Evolutionary conservation across 257 asterid species (phyloP).

Genomic region (Leonotis leonurus): DNA sequence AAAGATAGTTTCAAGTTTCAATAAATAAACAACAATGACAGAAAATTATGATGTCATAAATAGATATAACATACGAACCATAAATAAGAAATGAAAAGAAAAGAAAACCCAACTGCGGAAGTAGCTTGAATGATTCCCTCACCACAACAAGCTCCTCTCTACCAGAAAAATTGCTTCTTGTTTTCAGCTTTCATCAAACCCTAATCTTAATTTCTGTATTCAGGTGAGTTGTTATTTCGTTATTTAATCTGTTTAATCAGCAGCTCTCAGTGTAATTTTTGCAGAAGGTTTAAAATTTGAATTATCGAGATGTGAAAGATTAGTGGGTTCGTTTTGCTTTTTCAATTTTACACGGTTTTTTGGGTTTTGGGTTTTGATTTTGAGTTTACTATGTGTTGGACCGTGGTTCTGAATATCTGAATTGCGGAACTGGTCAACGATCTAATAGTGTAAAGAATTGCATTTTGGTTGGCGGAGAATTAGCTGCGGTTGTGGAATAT

Average conservation of each 20-base stretch:
- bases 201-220: neutral
- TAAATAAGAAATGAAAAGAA: neutral
- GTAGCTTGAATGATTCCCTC: conserved; percentile 16
- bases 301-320: neutral
- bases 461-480: conserved; percentile 1
- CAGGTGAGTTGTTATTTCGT: conserved; percentile 14
- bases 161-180: conserved; percentile 2
- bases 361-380: neutral
- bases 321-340: neutral
- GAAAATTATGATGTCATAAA: no score
- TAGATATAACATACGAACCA: neutral
- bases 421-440: conserved; percentile 23
- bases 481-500: conserved; percentile 11
- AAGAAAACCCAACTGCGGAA: conserved; percentile 12
- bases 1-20: no score
- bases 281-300: neutral
- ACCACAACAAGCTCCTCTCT: conserved; percentile 15
- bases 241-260: neutral
- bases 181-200: conserved; percentile 10
- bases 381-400: neutral
- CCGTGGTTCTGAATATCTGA: neutral
- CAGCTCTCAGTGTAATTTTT: neutral
- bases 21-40: no score
- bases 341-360: neutral
- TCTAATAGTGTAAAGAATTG: conserved; percentile 11